Evolutionary conservation across 225 moss, liverwort and hornwort genomes (phyloP).

Genomic region (Sphagnum contortum): DNA sequence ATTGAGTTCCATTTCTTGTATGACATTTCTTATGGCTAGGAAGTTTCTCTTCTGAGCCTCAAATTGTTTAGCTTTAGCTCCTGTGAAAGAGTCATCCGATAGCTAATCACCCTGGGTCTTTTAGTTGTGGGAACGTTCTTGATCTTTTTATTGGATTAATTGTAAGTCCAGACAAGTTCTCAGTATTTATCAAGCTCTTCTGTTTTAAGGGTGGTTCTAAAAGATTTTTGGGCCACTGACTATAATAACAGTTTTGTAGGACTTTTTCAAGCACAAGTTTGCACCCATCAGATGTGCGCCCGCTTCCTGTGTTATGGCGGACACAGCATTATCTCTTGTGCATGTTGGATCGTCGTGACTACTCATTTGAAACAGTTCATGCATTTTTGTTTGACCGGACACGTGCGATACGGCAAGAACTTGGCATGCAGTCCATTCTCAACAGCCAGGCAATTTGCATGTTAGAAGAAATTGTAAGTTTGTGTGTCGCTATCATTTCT

Average conservation of each 20-base stretch:
- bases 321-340: constrained; percentile 77
- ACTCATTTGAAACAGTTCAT: constrained; percentile 70
- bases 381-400: constrained; percentile 90
- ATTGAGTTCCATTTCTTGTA: no score
- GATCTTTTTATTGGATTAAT: no score
- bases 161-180: no score
- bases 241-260: constrained; percentile 81
- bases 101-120: no score
- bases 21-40: no score
- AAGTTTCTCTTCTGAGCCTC: no score
- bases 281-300: constrained; percentile 78
- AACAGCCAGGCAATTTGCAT: constrained; percentile 73
- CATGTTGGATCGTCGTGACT: constrained; percentile 74
- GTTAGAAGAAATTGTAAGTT: constrained; percentile 85
- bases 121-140: no score
- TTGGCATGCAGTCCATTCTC: constrained; percentile 87
- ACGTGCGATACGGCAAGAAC: constrained; percentile 86
- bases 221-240: no score
- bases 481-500: not conserved
- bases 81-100: no score
- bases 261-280: constrained; percentile 74
- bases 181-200: no score
- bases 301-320: constrained; percentile 74
- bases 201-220: no score
- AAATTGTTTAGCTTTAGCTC: no score